Evolutionary conservation across 768 basidiomycete genomes (phyloP).

Genomic region (Lentinus tigrinus): DNA sequence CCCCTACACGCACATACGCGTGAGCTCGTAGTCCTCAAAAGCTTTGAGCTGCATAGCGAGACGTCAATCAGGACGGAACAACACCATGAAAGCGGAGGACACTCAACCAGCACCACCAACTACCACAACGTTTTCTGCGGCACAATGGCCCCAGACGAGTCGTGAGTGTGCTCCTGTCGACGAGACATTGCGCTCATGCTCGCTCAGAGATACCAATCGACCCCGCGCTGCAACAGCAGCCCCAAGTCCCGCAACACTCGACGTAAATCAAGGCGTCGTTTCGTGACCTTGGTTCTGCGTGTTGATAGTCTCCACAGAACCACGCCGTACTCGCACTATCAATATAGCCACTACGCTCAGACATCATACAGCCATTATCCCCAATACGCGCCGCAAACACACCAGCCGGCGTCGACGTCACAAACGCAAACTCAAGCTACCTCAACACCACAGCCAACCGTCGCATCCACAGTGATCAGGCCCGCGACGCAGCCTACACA

Average conservation of each 20-base stretch:
- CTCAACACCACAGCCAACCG: conserved; percentile 8
- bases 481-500: conserved; percentile 5
- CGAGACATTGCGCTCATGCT: neutral
- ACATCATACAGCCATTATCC: conserved; percentile 46
- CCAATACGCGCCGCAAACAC: conserved; percentile 31
- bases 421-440: conserved; percentile 12
- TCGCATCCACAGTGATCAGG: conserved; percentile 8
- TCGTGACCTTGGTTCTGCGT: neutral
- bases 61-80: too few relatives aligned
- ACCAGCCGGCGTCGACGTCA: conserved; percentile 21
- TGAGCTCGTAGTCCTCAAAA: too few relatives aligned
- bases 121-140: conserved; percentile 34
- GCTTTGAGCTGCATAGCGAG: too few relatives aligned
- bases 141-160: conserved; percentile 38
- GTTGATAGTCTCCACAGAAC: conserved; percentile 8
- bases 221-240: conserved; percentile 64
- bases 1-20: too few relatives aligned
- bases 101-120: conserved; percentile 22
- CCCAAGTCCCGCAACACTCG: conserved; percentile 38
- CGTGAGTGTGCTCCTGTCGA: conserved; percentile 29
- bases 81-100: conserved; percentile 45
- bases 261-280: conserved; percentile 10
- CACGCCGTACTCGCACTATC: conserved; percentile 34
- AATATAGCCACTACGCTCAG: conserved; percentile 39
- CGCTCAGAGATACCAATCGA: conserved; percentile 60